These are phyloP conservation scores for Cyberlindnera galapagoensis DNA, from an alignment of 805 yeast genomes.

Conservation along the genomic window DNA sequence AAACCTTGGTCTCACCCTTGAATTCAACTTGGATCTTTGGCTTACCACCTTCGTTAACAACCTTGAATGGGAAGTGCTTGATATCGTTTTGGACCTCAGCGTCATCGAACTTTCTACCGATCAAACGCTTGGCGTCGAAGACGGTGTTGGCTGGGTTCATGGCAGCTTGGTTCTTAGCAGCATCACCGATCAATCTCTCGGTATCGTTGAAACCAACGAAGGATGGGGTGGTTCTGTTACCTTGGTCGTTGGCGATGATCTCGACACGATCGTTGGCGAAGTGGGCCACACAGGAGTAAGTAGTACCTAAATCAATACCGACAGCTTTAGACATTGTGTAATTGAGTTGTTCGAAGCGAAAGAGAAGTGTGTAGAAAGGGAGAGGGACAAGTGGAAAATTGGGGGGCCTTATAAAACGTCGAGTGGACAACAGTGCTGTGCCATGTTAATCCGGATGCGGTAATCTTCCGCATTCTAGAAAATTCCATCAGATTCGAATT, in stretches of 20 bases:
- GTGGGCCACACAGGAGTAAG: constrained; percentile 75
- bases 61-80: constrained; percentile 85
- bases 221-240: constrained; percentile 81
- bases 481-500: constrained; percentile 8
- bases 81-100: constrained; percentile 79
- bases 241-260: constrained; percentile 77
- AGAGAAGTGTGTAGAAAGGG: too few relatives aligned
- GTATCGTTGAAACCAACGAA: constrained; percentile 75
- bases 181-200: constrained; percentile 77
- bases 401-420: too few relatives aligned
- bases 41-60: constrained; percentile 55
- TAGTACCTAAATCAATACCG: constrained; percentile 98
- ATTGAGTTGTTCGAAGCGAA: too few relatives aligned
- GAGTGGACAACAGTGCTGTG: too few relatives aligned
- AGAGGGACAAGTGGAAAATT: too few relatives aligned
- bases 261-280: constrained; percentile 70
- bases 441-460: too few relatives aligned
- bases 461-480: constrained; percentile 42
- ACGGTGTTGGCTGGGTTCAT: constrained; percentile 72
- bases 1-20: constrained; percentile 61
- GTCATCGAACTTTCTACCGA: constrained; percentile 73
- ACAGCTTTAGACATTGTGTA: too few relatives aligned
- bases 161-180: constrained; percentile 81
- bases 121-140: constrained; percentile 78
- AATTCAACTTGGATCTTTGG: constrained; percentile 67